Evolutionary conservation across 208 protist species (phyloP).

Genomic region (Leishmania turanica): DNA sequence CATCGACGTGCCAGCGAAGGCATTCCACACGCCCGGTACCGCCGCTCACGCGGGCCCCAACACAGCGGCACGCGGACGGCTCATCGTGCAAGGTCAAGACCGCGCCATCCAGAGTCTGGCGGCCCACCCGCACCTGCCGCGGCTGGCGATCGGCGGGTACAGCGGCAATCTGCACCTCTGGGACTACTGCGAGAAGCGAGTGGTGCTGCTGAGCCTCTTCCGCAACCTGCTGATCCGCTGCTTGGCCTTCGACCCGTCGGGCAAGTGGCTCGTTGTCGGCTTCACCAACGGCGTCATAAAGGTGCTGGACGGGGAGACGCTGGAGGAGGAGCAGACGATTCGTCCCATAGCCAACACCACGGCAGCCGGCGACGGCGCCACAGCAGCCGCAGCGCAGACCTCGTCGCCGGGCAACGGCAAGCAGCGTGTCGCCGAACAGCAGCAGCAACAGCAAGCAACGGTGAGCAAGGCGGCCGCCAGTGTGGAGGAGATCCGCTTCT

Average conservation of each 20-base stretch:
- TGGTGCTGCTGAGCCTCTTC: conserved; percentile 84
- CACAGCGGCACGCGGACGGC: conserved; percentile 63
- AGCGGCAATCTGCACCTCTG: conserved; percentile 92
- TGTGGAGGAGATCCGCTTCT: conserved; percentile 84
- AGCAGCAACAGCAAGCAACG: conserved; percentile 9
- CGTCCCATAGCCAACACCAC: conserved; percentile 12
- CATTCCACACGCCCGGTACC: conserved; percentile 74
- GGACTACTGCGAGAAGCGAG: conserved; percentile 81
- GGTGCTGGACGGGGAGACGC: conserved; percentile 81
- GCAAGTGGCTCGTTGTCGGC: conserved; percentile 83
- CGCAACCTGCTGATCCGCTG: conserved; percentile 76
- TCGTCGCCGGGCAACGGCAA: not conserved
- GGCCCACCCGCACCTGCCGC: conserved; percentile 80
- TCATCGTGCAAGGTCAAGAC: conserved; percentile 92
- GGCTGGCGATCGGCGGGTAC: conserved; percentile 84
- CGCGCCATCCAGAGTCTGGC: conserved; percentile 80
- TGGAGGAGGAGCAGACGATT: conserved; percentile 88
- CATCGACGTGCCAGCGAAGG: conserved; percentile 75
- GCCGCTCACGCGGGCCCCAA: conserved; percentile 16
- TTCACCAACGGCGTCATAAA: conserved; percentile 95
- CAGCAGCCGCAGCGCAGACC: not conserved
- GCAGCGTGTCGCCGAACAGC: not conserved
- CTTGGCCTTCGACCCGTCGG: conserved; percentile 89
- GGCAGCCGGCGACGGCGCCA: not conserved
- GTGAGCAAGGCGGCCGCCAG: conserved; percentile 67